phyloP scores from a whole-genome alignment of 306 rosid species.

The Lablab purpureus region DNA sequence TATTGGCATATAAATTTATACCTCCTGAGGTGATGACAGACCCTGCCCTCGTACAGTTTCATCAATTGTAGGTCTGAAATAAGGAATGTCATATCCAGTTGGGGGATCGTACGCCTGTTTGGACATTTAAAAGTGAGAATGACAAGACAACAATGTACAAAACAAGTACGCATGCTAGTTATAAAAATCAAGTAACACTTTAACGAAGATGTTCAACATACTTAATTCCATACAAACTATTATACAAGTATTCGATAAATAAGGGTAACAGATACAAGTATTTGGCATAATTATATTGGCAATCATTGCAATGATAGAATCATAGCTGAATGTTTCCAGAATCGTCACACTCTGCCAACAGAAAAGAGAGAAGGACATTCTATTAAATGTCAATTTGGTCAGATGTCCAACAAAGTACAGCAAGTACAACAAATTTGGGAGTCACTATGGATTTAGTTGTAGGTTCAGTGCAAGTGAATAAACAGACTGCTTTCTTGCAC shows the following conservation, averaged over 20 bases:
- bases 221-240: not conserved
- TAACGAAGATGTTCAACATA: not conserved
- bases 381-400: too few relatives aligned
- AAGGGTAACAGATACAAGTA: not conserved
- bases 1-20: conserved; percentile 40
- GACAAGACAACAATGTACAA: not conserved
- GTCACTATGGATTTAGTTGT: too few relatives aligned
- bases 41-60: conserved; percentile 74
- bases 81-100: conserved; percentile 80
- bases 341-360: not conserved
- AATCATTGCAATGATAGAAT: not conserved
- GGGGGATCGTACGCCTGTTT: conserved; percentile 93
- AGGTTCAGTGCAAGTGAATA: too few relatives aligned
- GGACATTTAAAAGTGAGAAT: conserved; percentile 49
- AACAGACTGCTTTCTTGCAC: too few relatives aligned
- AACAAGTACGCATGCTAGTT: not conserved
- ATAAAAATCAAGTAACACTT: not conserved
- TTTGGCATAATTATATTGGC: not conserved
- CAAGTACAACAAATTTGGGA: too few relatives aligned
- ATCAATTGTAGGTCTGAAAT: conserved; percentile 83
- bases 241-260: not conserved
- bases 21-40: conserved; percentile 83
- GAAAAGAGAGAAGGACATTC: not conserved
- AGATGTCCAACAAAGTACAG: too few relatives aligned
- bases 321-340: not conserved